These are phyloP conservation scores for Dichotomopilus funicola DNA, from an alignment of 2,329 filamentous ascomycete species.

Conservation along the genomic window DNA sequence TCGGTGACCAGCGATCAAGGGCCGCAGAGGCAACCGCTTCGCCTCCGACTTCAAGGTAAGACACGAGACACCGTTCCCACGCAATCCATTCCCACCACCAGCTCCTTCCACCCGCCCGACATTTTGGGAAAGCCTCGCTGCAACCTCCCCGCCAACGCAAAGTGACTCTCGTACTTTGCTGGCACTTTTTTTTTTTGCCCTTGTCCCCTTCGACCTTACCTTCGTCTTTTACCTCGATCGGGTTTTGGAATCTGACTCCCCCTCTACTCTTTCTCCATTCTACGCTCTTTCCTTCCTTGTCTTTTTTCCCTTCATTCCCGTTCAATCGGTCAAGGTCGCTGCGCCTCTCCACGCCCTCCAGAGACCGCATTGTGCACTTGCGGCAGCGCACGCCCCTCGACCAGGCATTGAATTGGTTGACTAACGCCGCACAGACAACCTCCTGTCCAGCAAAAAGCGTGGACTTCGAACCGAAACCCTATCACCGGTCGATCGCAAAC, in stretches of 20 bases:
- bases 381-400: background rate
- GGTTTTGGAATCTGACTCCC: background rate
- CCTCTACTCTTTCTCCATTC: conserved; percentile 8
- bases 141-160: conserved; percentile 6
- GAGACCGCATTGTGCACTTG: background rate
- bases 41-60: conserved; percentile 30
- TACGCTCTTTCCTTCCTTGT: background rate
- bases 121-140: conserved; percentile 16
- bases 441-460: conserved; percentile 28
- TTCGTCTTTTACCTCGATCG: too few species aligned
- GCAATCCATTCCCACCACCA: background rate
- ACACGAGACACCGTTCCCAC: conserved; percentile 24
- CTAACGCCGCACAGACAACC: conserved; percentile 24
- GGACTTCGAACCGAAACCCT: conserved; percentile 30
- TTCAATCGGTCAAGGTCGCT: background rate
- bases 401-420: conserved; percentile 8
- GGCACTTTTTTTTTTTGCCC: too few species aligned
- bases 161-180: too few species aligned
- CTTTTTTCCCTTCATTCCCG: background rate
- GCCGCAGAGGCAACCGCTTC: conserved; percentile 20
- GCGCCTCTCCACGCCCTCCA: background rate
- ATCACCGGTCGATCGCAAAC: conserved; percentile 26
- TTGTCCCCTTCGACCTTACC: background rate
- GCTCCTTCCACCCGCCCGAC: conserved; percentile 10
- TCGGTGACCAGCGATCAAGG: conserved; percentile 25